phyloP scores from a whole-genome alignment of 768 basidiomycete genomes.

The Suillus subluteus region DNA sequence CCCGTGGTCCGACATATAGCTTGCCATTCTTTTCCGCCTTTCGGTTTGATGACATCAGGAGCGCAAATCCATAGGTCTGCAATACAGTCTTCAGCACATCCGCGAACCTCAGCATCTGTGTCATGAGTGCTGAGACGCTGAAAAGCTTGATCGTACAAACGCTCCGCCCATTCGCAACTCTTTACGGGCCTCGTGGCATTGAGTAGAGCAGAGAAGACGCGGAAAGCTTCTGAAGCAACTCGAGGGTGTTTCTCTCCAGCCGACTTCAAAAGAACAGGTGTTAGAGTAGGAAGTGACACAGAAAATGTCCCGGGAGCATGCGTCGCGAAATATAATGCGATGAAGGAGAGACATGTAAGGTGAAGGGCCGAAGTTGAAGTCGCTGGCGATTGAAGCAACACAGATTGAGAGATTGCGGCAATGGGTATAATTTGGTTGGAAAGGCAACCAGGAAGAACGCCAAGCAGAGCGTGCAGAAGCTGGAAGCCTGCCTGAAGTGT shows the following conservation, averaged over 20 bases:
- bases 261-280: constrained; percentile 74
- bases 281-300: constrained; percentile 64
- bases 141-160: constrained; percentile 76
- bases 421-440: constrained; percentile 69
- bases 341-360: constrained; percentile 83
- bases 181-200: constrained; percentile 74
- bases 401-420: constrained; percentile 61
- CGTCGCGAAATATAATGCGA: constrained; percentile 77
- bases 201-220: constrained; percentile 82
- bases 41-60: constrained; percentile 65
- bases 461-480: constrained; percentile 73
- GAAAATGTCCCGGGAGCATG: constrained; percentile 62
- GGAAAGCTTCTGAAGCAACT: constrained; percentile 86
- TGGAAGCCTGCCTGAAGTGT: constrained; percentile 88
- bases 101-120: constrained; percentile 90
- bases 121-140: constrained; percentile 73
- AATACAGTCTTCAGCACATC: constrained; percentile 78
- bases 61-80: constrained; percentile 90
- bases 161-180: constrained; percentile 65
- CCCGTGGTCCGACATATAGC: constrained; percentile 72
- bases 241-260: constrained; percentile 86
- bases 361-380: constrained; percentile 84
- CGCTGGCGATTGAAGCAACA: constrained; percentile 68
- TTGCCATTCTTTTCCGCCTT: constrained; percentile 80
- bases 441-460: constrained; percentile 83